Evolutionary conservation across 352 stramenopile species (phyloP).

Genomic region (Vaucheria bursata): DNA sequence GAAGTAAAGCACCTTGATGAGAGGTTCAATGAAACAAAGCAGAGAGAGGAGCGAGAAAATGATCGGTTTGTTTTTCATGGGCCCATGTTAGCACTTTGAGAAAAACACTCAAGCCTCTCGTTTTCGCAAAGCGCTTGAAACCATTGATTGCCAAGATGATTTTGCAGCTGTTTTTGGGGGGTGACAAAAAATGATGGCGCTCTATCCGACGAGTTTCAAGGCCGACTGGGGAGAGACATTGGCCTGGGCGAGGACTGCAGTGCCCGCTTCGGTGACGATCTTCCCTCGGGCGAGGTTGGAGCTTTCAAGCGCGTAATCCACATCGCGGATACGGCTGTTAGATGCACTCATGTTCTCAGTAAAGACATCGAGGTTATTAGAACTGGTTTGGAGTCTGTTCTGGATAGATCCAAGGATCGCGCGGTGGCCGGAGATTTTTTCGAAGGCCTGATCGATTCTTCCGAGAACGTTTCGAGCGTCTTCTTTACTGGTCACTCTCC

Average conservation of each 20-base stretch:
- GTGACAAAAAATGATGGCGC: too few species aligned
- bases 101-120: too few species aligned
- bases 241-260: not conserved
- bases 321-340: constrained; percentile 1
- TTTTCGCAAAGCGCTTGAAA: too few species aligned
- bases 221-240: not conserved
- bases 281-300: not conserved
- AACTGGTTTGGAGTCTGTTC: not conserved
- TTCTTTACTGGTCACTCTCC: not conserved
- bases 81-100: too few species aligned
- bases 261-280: not conserved
- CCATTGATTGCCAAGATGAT: too few species aligned
- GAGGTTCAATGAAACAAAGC: not conserved
- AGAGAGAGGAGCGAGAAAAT: not conserved
- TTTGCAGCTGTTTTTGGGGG: too few species aligned
- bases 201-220: too few species aligned
- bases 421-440: not conserved
- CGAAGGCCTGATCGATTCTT: not conserved
- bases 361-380: not conserved
- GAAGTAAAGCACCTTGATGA: not conserved
- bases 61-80: not conserved
- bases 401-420: not conserved
- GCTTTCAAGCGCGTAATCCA: not conserved
- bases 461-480: not conserved
- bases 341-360: constrained; percentile 5